These are phyloP conservation scores for Madurella fahalii DNA, from an alignment of 2,329 filamentous ascomycete genomes.

Conservation along the genomic window DNA sequence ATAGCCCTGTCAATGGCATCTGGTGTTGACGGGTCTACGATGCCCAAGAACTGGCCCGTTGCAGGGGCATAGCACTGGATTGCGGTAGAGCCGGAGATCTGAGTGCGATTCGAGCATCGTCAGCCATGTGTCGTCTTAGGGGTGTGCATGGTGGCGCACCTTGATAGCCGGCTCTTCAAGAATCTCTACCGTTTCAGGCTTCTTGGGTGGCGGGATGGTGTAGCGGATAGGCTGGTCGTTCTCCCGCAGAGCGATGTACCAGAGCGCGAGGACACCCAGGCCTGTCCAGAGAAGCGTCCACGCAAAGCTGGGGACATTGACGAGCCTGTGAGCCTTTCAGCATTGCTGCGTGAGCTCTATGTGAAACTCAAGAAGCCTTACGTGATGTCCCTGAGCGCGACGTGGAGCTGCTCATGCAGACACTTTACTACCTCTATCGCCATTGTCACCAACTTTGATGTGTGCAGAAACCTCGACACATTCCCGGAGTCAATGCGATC, in stretches of 20 bases:
- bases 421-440: constrained; percentile 5
- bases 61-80: constrained; percentile 88
- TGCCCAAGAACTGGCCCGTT: constrained; percentile 77
- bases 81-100: constrained; percentile 59
- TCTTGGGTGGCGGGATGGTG: constrained; percentile 57
- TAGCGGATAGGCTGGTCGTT: constrained; percentile 51
- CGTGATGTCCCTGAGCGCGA: constrained; percentile 12
- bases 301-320: constrained; percentile 7
- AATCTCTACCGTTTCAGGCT: constrained; percentile 53
- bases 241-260: constrained; percentile 31
- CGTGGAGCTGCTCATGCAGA: constrained; percentile 20
- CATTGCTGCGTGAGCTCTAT: not conserved
- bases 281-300: constrained; percentile 17
- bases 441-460: constrained; percentile 13
- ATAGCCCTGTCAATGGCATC: constrained; percentile 77
- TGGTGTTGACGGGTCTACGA: constrained; percentile 70
- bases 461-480: not conserved
- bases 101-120: constrained; percentile 6
- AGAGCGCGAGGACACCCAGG: constrained; percentile 10
- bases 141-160: constrained; percentile 31
- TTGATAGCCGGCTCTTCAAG: constrained; percentile 60
- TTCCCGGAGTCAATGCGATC: not conserved
- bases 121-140: constrained; percentile 3
- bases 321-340: constrained; percentile 1
- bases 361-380: constrained; percentile 3